phyloP scores from a whole-genome alignment of 2,329 filamentous ascomycete species.

The Fusarium begoniae region DNA sequence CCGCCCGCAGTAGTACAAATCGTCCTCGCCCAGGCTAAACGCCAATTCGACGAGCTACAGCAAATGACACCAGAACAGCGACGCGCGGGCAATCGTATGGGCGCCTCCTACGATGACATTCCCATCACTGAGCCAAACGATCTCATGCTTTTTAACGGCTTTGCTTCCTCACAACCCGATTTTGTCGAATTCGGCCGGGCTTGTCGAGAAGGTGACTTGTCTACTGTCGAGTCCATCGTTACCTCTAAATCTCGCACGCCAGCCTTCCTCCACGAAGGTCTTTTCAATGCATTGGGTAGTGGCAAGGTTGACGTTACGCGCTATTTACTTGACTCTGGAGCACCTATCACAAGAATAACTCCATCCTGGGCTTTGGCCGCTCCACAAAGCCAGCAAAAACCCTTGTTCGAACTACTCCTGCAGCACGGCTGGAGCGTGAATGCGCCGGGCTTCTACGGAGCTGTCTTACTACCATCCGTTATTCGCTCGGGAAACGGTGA shows the following conservation, averaged over 20 bases:
- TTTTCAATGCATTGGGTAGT: not conserved
- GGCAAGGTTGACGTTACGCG: constrained; percentile 18
- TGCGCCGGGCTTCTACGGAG: constrained; percentile 17
- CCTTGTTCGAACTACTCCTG: constrained; percentile 16
- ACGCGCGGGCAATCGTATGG: not conserved
- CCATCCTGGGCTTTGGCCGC: constrained; percentile 9
- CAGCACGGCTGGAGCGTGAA: constrained; percentile 30
- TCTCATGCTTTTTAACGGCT: not conserved
- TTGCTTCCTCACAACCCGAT: not conserved
- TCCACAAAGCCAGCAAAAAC: not conserved
- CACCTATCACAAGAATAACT: constrained; percentile 18
- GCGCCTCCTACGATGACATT: not conserved
- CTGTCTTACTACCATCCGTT: constrained; percentile 13
- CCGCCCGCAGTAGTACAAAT: not conserved
- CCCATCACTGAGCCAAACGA: not conserved
- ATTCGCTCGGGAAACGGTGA: not conserved
- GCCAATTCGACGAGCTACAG: not conserved
- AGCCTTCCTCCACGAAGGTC: not conserved
- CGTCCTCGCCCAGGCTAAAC: not conserved
- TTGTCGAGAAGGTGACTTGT: constrained; percentile 9
- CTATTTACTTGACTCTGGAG: constrained; percentile 10
- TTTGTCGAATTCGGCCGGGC: constrained; percentile 5
- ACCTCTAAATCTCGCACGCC: constrained; percentile 1
- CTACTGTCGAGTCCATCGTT: not conserved
- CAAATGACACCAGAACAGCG: not conserved